Base-by-base conservation (phyloP, 768 basidiomycete species). In the Trametes punicea region DNA sequence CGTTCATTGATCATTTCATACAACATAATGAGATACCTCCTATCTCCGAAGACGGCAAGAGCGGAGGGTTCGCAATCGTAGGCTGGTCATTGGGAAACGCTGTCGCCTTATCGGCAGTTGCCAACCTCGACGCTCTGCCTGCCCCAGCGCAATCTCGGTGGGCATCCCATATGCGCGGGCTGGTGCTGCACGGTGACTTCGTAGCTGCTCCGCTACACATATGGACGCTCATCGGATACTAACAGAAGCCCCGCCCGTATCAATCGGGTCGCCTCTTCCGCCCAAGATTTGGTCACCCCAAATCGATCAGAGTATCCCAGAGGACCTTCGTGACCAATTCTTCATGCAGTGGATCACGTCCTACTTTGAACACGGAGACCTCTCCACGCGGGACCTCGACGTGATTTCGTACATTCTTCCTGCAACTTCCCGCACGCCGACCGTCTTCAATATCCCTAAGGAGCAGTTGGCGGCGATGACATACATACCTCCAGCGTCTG, bases 331-430 rank as follows among this genome's bases (percentile, higher is more conserved):
- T 15, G 33, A 6, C 15, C 25, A 13, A 1, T 11, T 41, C n/a
- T 21, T 9, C 23, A 23, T 8, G 11, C 46, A 27, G 7, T 53
- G 46, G 45, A 31, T 58, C 30, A 34, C 51, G 25, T 23, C 46
- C 3, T 58, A 54, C 42, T 48, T 58, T 27, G 27, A 25, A 23
- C 51, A 58, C 21, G 57, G 50, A 20, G 56, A 57, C 15, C 50
- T 57, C 16, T 51, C 56, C 1, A 18, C 49, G 16, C 56, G 50
- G 9, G 33, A 42, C 18, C 36, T 33, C n/a, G 38, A 52, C 6
- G 45, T n/a, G 6, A 34, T 57, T 23, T 34, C 49, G 3, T 51
- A 46, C 23, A 26, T 46, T 44, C 33, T 52, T 1, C 50, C 49
- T 23, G 27, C 45, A 10, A 51, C 38, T 1, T 30, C 16, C 20